These are phyloP conservation scores for Pilobolus umbonatus DNA, from an alignment of 192 early-diverging fungal species.

Conservation along the genomic window DNA sequence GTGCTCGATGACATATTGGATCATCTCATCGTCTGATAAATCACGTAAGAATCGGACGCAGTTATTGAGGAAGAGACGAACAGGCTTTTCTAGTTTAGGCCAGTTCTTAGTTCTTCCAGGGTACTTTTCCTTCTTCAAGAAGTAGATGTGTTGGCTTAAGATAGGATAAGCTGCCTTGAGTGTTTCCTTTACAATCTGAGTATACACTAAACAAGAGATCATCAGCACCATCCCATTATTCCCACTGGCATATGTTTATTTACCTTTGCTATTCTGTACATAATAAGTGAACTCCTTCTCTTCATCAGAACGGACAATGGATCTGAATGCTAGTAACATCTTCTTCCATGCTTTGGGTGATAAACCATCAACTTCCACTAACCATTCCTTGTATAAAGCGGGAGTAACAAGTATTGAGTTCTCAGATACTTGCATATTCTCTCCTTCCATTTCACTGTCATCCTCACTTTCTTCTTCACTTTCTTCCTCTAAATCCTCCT, in stretches of 20 bases:
- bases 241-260: background rate
- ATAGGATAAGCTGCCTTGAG: constrained; percentile 63
- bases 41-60: constrained; percentile 69
- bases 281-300: constrained; percentile 54
- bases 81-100: constrained; percentile 53
- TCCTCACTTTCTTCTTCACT: constrained; percentile 26
- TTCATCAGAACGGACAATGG: constrained; percentile 63
- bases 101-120: constrained; percentile 17
- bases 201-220: constrained; percentile 57
- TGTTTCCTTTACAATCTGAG: constrained; percentile 67
- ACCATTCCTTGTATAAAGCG: constrained; percentile 47
- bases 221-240: background rate
- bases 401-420: constrained; percentile 52
- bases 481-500: constrained; percentile 25
- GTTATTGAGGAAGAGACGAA: constrained; percentile 75
- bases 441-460: constrained; percentile 26
- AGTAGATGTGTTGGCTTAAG: constrained; percentile 64
- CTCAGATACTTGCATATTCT: constrained; percentile 27
- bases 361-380: constrained; percentile 46
- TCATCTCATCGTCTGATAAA: constrained; percentile 75
- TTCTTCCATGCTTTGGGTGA: constrained; percentile 69
- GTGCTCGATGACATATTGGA: constrained; percentile 76
- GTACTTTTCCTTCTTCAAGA: constrained; percentile 26
- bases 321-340: constrained; percentile 81
- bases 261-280: constrained; percentile 55